Conservation (phyloP, 2,329 filamentous ascomycete genomes). For the Fusarium acutatum region DNA sequence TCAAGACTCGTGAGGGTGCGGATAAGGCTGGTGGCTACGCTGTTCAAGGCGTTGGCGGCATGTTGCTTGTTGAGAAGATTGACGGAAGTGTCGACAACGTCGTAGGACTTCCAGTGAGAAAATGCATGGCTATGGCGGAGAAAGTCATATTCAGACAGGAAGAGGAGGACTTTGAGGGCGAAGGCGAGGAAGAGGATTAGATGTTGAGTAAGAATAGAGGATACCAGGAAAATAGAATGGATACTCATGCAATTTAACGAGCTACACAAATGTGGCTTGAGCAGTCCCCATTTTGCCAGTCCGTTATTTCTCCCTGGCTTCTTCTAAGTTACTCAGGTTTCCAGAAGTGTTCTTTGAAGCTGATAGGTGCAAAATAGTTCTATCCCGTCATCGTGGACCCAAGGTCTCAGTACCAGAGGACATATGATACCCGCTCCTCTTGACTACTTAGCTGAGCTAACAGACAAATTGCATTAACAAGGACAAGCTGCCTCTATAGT, state of each 20-base stretch:
- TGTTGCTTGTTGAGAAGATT: constrained; percentile 87
- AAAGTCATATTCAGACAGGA: constrained; percentile 82
- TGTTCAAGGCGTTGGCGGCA: constrained; percentile 85
- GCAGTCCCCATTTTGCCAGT: not conserved
- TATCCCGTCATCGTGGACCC: not conserved
- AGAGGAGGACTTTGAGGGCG: constrained; percentile 64
- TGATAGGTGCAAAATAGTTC: not conserved
- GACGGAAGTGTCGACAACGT: constrained; percentile 95
- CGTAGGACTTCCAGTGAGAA: constrained; percentile 84
- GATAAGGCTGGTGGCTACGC: constrained; percentile 98
- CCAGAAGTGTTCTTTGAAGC: not conserved
- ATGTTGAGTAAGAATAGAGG: not conserved
- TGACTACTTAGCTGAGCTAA: not conserved
- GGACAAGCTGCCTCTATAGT: no score
- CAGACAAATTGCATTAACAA: not conserved
- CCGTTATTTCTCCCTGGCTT: not conserved
- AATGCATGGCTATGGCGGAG: constrained; percentile 83
- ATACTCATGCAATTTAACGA: not conserved
- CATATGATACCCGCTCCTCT: not conserved
- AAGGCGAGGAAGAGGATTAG: constrained; percentile 52
- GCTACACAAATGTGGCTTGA: not conserved
- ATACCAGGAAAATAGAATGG: not conserved
- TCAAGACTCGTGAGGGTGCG: constrained; percentile 86
- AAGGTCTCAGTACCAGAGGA: not conserved
- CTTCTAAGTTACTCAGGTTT: not conserved